Evolutionary conservation across 2,329 filamentous ascomycete species (phyloP), one percentile per base, ranked within the genome.

Genomic region (Penicillium sp.): DNA sequence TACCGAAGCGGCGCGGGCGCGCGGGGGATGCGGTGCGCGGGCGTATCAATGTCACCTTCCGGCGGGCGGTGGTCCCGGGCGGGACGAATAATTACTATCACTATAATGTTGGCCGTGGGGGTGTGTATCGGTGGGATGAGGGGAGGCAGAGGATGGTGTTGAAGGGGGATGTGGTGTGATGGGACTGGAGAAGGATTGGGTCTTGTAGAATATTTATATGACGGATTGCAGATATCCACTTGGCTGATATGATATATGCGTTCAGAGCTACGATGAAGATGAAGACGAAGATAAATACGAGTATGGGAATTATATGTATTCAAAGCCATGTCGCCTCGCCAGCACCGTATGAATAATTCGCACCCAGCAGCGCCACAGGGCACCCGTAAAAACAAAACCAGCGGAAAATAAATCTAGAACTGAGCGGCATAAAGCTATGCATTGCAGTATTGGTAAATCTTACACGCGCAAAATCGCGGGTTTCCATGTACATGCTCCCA

Each of bases 41-140:
- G 2, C 70, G 81, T 33, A 82, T 85, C 52, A 91, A 91, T 57
- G 89, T 91, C 48, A 91, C 87, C 0, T 87, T 90, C 58, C 71
- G 86, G 18, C 76, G 75, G 50, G 86, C 84, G 15, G 74, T 87
- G 71, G 73, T 85, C 15, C 83, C 77, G 51, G 83, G 71, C 3
- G 86, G 85, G 1, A 90, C 85, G 18, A 82, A 87, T 55, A 91
- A 91, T 63, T 90, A 91, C 62, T 89, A 91, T 63, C 79, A 81
- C 57, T 91, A 91, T 65, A 91, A 91, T 65, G 83, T 90, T 35
- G 86, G 86, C 0, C 74, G 64, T 26, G 86, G 86, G 1, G 73
- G 70, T 1, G 77, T 83, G n/a, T 84, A 80, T 61, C 75, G 73
- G 54, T 90, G 86, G 86, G 73, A 86, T 60, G 70, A 69, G 13